Base-by-base conservation (phyloP, 345 rosid species). In the Sapria himalayana region DNA sequence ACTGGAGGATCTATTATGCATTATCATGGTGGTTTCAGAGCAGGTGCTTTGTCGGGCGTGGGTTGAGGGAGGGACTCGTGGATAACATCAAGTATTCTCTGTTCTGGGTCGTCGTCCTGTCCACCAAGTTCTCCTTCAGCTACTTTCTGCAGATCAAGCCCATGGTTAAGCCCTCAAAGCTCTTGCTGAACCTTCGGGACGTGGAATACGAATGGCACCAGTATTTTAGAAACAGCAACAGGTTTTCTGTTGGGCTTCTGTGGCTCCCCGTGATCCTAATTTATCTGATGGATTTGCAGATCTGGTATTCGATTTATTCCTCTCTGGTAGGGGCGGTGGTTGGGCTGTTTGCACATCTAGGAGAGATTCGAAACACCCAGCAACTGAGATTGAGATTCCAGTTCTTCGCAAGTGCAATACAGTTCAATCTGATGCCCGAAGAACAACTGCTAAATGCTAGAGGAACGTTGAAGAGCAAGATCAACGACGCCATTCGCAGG, bases 381-480 rank as follows among this genome's bases (percentile, higher is more conserved):
- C 97, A 86, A 51, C 56, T 81, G 61, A 76, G 84, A 71, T 59
- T 86, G 57, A 76, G 94, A 62, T 86, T 76, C 60, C 94, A 86
- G 71, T 86, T 86, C 71, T 78, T 86, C 65, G 94, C 97, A 1
- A 76, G 94, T 41, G 94, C 97, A 7, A 76, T 86, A 50, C 94
- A 86, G 71, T 86, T 86, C 57, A 86, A 81, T 69, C 76, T 81
- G 47, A 72, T 86, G 94, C 91, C 93, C 0, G 91, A 86, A 56
- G 93, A 86, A 71, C 94, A 86, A 68, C 73, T 81, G 45, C 48
- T 78, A 60, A 69, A 76, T 66, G 74, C 80, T 4, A 61, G 78
- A 65, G 85, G 85, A 18, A 62, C 69, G 1, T 46, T 81, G 45
- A 78, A 53, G 71, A 86, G 64, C 72, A 86, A 86, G 67, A 62